Evolutionary conservation across 179 eudicot species (phyloP).

Genomic region (Beta lomatogona): DNA sequence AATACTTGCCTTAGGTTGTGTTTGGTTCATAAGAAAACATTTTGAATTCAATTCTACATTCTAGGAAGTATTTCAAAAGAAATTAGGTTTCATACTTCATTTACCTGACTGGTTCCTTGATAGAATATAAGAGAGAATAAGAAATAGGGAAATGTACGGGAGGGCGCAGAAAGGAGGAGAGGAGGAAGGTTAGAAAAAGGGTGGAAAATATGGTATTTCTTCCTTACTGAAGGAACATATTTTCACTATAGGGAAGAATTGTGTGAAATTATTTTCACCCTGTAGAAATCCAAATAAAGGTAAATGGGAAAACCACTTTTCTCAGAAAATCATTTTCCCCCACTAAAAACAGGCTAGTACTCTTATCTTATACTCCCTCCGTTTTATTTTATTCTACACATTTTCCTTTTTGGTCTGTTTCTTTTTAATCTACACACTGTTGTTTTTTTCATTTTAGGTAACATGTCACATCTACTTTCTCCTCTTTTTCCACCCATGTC

Average conservation of each 20-base stretch:
- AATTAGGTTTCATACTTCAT: background rate
- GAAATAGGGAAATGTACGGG: background rate
- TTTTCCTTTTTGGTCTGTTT: too few relatives aligned
- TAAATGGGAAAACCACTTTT: too few relatives aligned
- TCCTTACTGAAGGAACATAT: background rate
- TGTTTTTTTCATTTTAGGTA: too few relatives aligned
- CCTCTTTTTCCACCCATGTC: too few relatives aligned
- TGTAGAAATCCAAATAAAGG: too few relatives aligned
- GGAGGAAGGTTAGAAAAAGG: background rate
- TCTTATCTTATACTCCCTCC: too few relatives aligned
- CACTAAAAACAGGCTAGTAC: too few relatives aligned
- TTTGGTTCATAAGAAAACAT: background rate
- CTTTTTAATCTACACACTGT: too few relatives aligned
- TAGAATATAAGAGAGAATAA: background rate
- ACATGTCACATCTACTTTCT: too few relatives aligned
- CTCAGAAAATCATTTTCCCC: too few relatives aligned
- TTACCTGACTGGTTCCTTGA: background rate
- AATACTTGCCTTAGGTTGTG: background rate
- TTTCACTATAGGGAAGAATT: background rate
- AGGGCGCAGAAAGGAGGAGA: background rate
- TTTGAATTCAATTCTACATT: background rate
- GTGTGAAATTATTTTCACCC: too few relatives aligned
- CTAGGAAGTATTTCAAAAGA: background rate
- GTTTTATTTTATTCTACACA: too few relatives aligned
- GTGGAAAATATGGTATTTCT: background rate